Conservation (phyloP, 2,329 filamentous ascomycete genomes). For the Teratosphaeria epicoccoides region DNA sequence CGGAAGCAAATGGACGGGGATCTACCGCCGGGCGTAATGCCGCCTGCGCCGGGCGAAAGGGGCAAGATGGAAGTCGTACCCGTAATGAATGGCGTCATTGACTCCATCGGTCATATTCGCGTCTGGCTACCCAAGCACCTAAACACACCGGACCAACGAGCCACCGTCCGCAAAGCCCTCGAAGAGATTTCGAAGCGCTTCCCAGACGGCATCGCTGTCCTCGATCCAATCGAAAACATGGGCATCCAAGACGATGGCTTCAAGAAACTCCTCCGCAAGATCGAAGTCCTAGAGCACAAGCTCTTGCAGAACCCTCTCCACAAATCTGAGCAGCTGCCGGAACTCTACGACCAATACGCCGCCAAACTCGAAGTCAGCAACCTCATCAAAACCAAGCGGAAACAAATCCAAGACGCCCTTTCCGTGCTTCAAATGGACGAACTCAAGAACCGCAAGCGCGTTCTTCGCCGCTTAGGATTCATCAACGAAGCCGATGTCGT, state of each 20-base stretch:
- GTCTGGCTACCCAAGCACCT: slow-evolving; percentile 75
- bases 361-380: slow-evolving; percentile 64
- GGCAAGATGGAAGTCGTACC: slow-evolving; percentile 74
- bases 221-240: slow-evolving; percentile 97
- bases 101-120: slow-evolving; percentile 71
- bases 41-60: slow-evolving; percentile 51
- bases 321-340: slow-evolving; percentile 71
- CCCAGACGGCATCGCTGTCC: slow-evolving; percentile 76
- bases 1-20: slow-evolving; percentile 34
- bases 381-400: slow-evolving; percentile 80
- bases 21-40: slow-evolving; percentile 51
- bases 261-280: slow-evolving; percentile 85
- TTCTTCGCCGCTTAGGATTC: slow-evolving; percentile 85
- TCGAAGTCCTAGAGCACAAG: slow-evolving; percentile 88
- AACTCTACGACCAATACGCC: slow-evolving; percentile 78
- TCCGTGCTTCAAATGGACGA: slow-evolving; percentile 91
- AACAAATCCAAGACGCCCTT: slow-evolving; percentile 72
- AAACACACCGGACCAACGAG: slow-evolving; percentile 55
- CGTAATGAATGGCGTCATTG: slow-evolving; percentile 74
- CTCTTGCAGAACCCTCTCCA: slow-evolving; percentile 84
- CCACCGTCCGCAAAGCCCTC: slow-evolving; percentile 55
- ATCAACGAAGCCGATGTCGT: slow-evolving; percentile 94
- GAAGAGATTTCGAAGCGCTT: slow-evolving; percentile 78
- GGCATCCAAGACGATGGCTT: slow-evolving; percentile 83
- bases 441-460: slow-evolving; percentile 89